phyloP scores from a whole-genome alignment of 116 monocot genomes.

The Dioscorea cayenensis region DNA sequence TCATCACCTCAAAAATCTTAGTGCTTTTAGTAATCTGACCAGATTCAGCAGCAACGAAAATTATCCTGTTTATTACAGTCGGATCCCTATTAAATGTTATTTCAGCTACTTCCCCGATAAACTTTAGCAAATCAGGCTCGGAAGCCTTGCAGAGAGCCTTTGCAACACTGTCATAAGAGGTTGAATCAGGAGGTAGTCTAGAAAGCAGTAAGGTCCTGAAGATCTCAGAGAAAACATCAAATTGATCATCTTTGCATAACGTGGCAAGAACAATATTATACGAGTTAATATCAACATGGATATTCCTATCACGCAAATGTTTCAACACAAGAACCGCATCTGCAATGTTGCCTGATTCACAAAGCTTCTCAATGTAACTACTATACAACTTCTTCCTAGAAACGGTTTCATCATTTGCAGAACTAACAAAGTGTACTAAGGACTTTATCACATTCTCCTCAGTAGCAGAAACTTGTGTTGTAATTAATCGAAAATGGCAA shows the following conservation, averaged over 20 bases:
- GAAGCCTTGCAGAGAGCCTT: conserved; percentile 36
- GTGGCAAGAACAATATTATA: conserved; percentile 41
- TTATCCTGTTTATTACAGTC: conserved; percentile 60
- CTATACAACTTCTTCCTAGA: conserved; percentile 22
- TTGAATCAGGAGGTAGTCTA: conserved; percentile 36
- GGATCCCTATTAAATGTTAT: conserved; percentile 42
- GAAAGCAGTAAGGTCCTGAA: conserved; percentile 65
- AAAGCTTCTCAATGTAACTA: conserved; percentile 33
- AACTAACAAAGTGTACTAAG: conserved; percentile 17
- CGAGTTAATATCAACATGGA: conserved; percentile 15
- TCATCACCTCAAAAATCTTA: conserved; percentile 53
- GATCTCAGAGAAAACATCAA: conserved; percentile 34
- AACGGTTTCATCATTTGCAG: conserved; percentile 9
- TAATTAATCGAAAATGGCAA: conserved; percentile 6
- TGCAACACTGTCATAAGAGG: conserved; percentile 40
- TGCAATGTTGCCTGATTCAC: conserved; percentile 30
- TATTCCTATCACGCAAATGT: conserved; percentile 22
- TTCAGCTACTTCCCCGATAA: conserved; percentile 45
- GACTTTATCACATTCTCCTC: conserved; percentile 22
- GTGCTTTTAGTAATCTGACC: conserved; percentile 44
- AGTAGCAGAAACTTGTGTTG: conserved; percentile 7
- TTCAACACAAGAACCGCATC: conserved; percentile 28
- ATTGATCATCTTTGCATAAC: conserved; percentile 34
- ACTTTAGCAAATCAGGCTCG: conserved; percentile 32
- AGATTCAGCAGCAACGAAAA: conserved; percentile 38